Base-by-base conservation (phyloP, 2,329 filamentous ascomycete genomes). In the Phaeosphaeria sp. region DNA sequence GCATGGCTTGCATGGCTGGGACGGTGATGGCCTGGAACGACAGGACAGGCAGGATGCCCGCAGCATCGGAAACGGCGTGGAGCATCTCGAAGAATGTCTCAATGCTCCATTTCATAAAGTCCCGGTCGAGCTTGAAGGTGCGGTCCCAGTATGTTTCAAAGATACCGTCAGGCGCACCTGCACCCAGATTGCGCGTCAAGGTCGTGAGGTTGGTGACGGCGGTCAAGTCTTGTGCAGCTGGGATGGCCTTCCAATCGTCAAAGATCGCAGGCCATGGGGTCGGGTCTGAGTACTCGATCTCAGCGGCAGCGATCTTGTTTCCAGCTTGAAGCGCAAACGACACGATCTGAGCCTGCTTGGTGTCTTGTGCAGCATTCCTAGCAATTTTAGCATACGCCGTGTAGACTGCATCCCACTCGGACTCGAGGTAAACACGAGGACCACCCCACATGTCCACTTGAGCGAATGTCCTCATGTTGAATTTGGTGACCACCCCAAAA, bases 401-500 rank as follows among this genome's bases (percentile, higher is more conserved):
- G 48, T 72, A 66, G 7, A 71, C 46, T 17, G 60, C 60, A 4
- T 67, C 62, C 53, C 66, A 67, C 27, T 65, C 47, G n/a, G 52
- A 39, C 43, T 65, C 62, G 43, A 54, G 47, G 36, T 62, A 56
- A 4, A 54, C 47, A 3, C 63, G 63, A 13, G 56, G 44, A 9
- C 71, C 72, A 13, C 70, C 70, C 71, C 71, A 75, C 59, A 74
- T 69, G 6, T 55, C 55, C 10, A 67, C 67, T 52, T 74, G 68
- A 6, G 67, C 55, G 39, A 63, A 66, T 3, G 67, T 66, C 11
- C 60, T 52, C 23, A 67, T 44, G 36, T 68, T 62, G 60, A 74
- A 72, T 21, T 59, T 63, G 17, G 71, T 74, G 13, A 76, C 65
- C 23, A 76, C 68, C 18, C 72, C 80, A 50, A 74, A 74, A 48